A percentile compares a stretch with the other conserved stretches of the same genome.
These are phyloP conservation scores for Solanum pimpinellifolium DNA, from an alignment of 257 asterid genomes.

Conservation along the genomic window DNA sequence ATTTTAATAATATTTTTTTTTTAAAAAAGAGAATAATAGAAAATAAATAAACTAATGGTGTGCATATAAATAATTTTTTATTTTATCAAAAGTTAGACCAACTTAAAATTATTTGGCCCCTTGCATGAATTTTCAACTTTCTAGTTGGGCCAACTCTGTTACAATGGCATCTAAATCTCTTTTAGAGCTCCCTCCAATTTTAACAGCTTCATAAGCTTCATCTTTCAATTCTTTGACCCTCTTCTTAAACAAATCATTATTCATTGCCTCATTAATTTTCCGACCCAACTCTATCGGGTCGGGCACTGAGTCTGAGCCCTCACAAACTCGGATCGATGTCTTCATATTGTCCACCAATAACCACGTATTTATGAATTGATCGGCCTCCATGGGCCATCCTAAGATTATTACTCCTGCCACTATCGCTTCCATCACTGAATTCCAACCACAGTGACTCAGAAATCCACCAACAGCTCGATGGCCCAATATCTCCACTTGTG, in stretches of 20 bases:
- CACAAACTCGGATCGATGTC: conserved; percentile 25
- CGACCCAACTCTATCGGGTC: conserved; percentile 33
- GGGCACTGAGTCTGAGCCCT: conserved; percentile 45
- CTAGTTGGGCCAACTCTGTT: conserved; percentile 9
- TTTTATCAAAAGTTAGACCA: background rate
- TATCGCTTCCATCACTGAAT: conserved; percentile 52
- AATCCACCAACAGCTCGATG: conserved; percentile 55
- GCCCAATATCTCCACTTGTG: conserved; percentile 44
- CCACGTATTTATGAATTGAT: conserved; percentile 49
- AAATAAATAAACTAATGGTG: too few species aligned
- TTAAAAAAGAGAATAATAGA: too few species aligned
- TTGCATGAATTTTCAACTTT: background rate
- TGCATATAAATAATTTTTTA: too few species aligned
- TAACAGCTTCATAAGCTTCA: conserved; percentile 34
- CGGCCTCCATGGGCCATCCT: conserved; percentile 94
- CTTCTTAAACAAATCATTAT: conserved; percentile 7
- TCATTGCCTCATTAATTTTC: conserved; percentile 35
- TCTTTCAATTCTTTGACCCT: conserved; percentile 40
- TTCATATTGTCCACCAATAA: conserved; percentile 37
- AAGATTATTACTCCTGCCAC: conserved; percentile 50
- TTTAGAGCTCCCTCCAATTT: conserved; percentile 36
- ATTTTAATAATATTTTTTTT: too few species aligned
- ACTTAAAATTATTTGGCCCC: background rate
- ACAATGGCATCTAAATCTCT: conserved; percentile 38
- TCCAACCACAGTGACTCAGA: conserved; percentile 80